phyloP scores from a whole-genome alignment of 768 basidiomycete genomes.

The Kwoniella bestiolae region DNA sequence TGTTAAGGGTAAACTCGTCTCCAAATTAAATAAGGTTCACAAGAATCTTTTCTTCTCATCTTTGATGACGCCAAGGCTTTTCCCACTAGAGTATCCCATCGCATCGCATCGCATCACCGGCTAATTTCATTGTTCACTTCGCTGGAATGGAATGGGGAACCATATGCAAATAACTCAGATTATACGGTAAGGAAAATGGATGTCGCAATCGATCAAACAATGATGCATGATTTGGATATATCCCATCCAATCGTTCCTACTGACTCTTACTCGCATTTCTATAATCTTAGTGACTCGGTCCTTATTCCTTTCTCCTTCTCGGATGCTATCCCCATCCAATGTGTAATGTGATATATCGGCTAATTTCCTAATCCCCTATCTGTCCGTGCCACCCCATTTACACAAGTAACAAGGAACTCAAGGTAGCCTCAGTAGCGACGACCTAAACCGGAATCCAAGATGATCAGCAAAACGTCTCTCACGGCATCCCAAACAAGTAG shows the following conservation, averaged over 20 bases:
- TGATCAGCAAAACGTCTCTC: not conserved
- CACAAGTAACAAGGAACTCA: conserved; percentile 60
- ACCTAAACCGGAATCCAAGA: conserved; percentile 62
- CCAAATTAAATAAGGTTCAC: too few species aligned
- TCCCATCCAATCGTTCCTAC: not conserved
- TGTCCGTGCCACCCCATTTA: conserved; percentile 4
- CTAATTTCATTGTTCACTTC: too few species aligned
- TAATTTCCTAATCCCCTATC: not conserved
- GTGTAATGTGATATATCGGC: too few species aligned
- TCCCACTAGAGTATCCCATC: too few species aligned
- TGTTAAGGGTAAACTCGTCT: too few species aligned
- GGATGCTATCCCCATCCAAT: not conserved
- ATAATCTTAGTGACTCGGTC: too few species aligned
- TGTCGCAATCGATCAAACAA: not conserved
- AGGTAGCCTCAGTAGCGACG: conserved; percentile 79
- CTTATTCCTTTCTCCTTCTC: not conserved
- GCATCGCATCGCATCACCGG: too few species aligned
- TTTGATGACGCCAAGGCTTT: too few species aligned
- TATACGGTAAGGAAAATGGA: not conserved
- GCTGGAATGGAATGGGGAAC: too few species aligned
- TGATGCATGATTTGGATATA: not conserved
- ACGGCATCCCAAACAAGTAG: not conserved
- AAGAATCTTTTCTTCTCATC: too few species aligned
- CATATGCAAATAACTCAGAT: not conserved
- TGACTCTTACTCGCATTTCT: not conserved